Evolutionary conservation across 257 asterid species (phyloP), one percentile per base, ranked within the genome.

Genomic region (Salvia rosmarinus): DNA sequence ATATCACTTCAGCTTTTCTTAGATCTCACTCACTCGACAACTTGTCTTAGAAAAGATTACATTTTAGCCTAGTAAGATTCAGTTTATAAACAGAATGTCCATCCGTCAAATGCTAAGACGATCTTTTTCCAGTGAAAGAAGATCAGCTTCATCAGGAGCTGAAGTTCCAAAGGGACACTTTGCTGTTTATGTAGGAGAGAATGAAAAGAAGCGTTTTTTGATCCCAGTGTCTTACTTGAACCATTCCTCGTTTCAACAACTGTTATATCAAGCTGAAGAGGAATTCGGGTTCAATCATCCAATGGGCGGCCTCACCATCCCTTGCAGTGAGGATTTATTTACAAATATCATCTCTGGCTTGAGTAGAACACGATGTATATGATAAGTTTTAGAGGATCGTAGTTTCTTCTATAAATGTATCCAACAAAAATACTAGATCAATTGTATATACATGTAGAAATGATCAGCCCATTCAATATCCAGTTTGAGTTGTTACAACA

Each of bases 291-390:
- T 69, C 28, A 40, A 39, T 6, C 68, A 70, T 17, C 68, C 59
- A 2, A 70, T 43, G 75, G 67, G 75, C 0, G 67, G 75, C 49
- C 75, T 70, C n/a, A 70, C 75, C 21, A 70, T 32, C 5, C 37
- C 37, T 4, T 86, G 87, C 70, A 30, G 65, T 40, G 72, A 71
- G 34, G 79, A 76, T 3, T 25, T 71, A 39, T 88, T 88, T 56
- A 17, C 62, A 8, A 12, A 71, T 56, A 14, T 85, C 50, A 79
- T 80, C 16, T 73, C 87, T 25, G 71, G 40, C 2, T 60, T 85
- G 70, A 32, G 59, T 34, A 63, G 61, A 78, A 19, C 1, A 40
- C 61, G 69, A 81, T 32, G 6, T 32, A 5, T 32, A n/a, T 32
- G 0, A 32, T 32, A 2, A 1, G 37, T 32, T 25, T 25, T 25